Evolutionary conservation across 2,329 filamentous ascomycete species (phyloP), one percentile per base, ranked within the genome.

Genomic region (Xylaria sp.): DNA sequence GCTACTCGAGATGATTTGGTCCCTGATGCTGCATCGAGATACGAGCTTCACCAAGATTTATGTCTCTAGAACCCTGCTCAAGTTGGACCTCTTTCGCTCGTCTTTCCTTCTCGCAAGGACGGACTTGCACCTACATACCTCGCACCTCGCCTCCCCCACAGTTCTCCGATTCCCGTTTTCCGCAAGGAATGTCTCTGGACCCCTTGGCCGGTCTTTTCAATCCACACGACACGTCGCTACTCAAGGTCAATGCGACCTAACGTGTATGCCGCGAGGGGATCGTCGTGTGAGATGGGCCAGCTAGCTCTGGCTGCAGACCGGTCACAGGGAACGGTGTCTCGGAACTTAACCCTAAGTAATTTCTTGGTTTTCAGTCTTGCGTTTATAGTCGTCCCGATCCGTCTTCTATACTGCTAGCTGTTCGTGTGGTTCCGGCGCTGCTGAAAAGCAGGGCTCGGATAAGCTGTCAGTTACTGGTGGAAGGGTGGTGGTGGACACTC

Each of bases 271-370:
- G 85, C 82, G 85, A 75, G 75, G 75, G 83, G 84, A 81, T 78
- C 72, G 78, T 79, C 76, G 79, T 81, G 77, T 72, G 76, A 77
- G 75, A 74, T 77, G 78, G 79, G 69, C 78, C 79, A 81, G 79
- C 82, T 81, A 79, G 80, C 42, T 76, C 78, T 77, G 78, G 78
- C 80, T 83, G 82, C 58, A 71, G 76, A 68, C 68, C 67, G 70
- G 60, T 65, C 68, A 68, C 54, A 72, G 87, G 86, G 88, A 90
- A 88, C 85, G 84, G 84, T 82, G 84, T 82, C 70, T 91, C 90
- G 93, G 92, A 94, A 94, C 92, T 94, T 97, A 97, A 97, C 94
- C 94, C 94, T 97, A 97, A 87, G 84, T 30, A 84, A 81, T 83
- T 79, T 81, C 84, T 89, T 92, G 92, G 93, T 90, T 89, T 78